A percentile compares a stretch with the other conserved stretches of the same genome.
Conservation (phyloP, 345 rosid species). For the Citrus sp. region DNA sequence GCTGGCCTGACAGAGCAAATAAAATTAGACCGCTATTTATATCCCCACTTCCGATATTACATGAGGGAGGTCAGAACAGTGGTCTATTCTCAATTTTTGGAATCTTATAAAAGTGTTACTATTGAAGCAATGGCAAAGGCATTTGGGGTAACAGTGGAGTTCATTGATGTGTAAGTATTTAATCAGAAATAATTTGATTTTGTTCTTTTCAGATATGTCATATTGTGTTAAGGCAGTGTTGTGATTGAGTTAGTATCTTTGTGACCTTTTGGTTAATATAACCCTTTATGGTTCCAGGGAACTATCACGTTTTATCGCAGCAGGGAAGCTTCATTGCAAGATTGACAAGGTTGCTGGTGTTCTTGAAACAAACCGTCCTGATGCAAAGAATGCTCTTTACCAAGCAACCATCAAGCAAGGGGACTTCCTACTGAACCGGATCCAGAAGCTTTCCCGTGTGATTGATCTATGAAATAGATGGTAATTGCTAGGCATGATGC, state of each 20-base stretch:
- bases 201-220: too few relatives aligned
- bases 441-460: conserved; percentile 96
- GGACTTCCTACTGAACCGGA: conserved; percentile 89
- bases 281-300: conserved; percentile 54
- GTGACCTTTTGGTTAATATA: not conserved
- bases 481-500: not conserved
- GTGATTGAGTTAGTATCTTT: not conserved
- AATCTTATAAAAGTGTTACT: conserved; percentile 95
- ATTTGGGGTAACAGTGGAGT: conserved; percentile 88
- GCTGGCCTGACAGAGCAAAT: conserved; percentile 87
- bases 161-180: conserved; percentile 84
- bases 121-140: conserved; percentile 98
- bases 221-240: not conserved
- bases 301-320: conserved; percentile 91
- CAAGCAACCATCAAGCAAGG: conserved; percentile 99
- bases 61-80: conserved; percentile 97
- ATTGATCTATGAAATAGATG: conserved; percentile 66
- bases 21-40: conserved; percentile 83
- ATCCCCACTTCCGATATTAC: conserved; percentile 94
- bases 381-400: conserved; percentile 97
- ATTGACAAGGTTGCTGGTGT: conserved; percentile 99
- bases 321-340: conserved; percentile 99
- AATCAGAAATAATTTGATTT: not conserved
- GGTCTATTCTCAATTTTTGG: conserved; percentile 92
- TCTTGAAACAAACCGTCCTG: conserved; percentile 95